Percentiles rank a stretch among this genome's conserved stretches.
Conservation (phyloP, 805 yeast species). For the Lipomyces japonicus region DNA sequence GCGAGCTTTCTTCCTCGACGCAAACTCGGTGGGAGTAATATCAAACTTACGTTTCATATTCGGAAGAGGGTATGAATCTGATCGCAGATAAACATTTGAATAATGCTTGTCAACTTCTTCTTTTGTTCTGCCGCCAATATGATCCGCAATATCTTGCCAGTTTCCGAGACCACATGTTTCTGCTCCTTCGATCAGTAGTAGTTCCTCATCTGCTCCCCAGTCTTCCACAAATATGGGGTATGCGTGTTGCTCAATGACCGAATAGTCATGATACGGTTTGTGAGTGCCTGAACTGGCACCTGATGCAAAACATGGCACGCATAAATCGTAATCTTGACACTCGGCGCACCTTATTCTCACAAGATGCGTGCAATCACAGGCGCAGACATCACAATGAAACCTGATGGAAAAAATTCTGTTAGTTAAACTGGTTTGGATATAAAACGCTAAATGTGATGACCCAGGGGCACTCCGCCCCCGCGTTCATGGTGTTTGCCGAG, state of each 20-base stretch:
- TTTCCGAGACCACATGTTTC: conserved; percentile 86
- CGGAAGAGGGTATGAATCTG: conserved; percentile 81
- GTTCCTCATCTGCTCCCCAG: conserved; percentile 95
- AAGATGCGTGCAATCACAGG: conserved; percentile 91
- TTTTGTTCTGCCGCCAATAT: conserved; percentile 84
- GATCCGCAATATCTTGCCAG: conserved; percentile 98
- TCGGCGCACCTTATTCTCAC: conserved; percentile 89
- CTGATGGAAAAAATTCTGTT: conserved; percentile 36
- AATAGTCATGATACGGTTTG: conserved; percentile 91
- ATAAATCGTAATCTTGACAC: conserved; percentile 90
- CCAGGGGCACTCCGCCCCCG: too few species aligned
- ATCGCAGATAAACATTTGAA: conserved; percentile 61
- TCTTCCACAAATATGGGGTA: conserved; percentile 85
- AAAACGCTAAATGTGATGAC: too few species aligned
- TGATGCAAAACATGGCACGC: conserved; percentile 93
- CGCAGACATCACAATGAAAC: conserved; percentile 92
- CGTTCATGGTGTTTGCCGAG: too few species aligned
- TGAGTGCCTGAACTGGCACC: conserved; percentile 80
- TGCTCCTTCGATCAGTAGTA: conserved; percentile 82
- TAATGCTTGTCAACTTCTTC: conserved; percentile 91
- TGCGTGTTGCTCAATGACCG: conserved; percentile 88
- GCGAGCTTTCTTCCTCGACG: conserved; percentile 62
- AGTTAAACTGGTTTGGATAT: too few species aligned
- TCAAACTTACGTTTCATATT: conserved; percentile 70
- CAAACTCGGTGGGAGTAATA: conserved; percentile 64